Evolutionary conservation across 2,329 filamentous ascomycete genomes (phyloP), one percentile per base, ranked within the genome.

Genomic region (Apiospora sp.): DNA sequence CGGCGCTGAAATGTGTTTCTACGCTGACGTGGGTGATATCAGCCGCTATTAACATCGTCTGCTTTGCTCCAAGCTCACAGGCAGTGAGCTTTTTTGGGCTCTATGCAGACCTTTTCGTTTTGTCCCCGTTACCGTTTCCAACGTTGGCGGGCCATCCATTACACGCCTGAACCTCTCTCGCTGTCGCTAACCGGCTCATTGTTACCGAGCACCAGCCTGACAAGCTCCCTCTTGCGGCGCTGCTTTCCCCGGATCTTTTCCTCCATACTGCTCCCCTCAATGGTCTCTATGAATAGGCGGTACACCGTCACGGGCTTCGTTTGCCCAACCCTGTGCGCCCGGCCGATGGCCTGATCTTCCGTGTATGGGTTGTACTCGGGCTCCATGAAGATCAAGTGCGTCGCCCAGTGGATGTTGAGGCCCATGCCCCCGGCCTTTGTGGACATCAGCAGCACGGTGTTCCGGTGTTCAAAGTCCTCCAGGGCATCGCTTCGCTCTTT

Each of bases 371-470:
- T 73, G 61, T 67, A 73, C 24, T 69, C 61, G 14, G 72, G 72
- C 27, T 71, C 72, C 12, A 69, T n/a, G 37, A 73, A 46, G 37
- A 71, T 8, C 1, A 73, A 41, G 13, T 68, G 61, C 6, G 48
- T 61, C 4, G 69, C 72, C 10, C 58, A 16, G 1, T 48, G 19
- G 8, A 73, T 67, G 19, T 73, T 72, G 22, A 73, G 54, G n/a
- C 72, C 70, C 94, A 12, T 30, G 10, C 94, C 94, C 14, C 93
- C 93, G 1, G 92, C 92, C 77, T 93, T 93, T 71, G 94, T 84
- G 12, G 92, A 93, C 13, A 94, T 87, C 22, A 95, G 84, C 88
- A 95, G 92, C 78, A 79, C 71, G 30, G 78, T 74, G 8, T 71
- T 72, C 12, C 75, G 72, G 3, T 74, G 72, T 76, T 76, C 78